A percentile compares a stretch with the other conserved stretches of the same genome.
phyloP scores from a whole-genome alignment of 2,329 filamentous ascomycete genomes.

The Hawksworthiomyces lignivorus region DNA sequence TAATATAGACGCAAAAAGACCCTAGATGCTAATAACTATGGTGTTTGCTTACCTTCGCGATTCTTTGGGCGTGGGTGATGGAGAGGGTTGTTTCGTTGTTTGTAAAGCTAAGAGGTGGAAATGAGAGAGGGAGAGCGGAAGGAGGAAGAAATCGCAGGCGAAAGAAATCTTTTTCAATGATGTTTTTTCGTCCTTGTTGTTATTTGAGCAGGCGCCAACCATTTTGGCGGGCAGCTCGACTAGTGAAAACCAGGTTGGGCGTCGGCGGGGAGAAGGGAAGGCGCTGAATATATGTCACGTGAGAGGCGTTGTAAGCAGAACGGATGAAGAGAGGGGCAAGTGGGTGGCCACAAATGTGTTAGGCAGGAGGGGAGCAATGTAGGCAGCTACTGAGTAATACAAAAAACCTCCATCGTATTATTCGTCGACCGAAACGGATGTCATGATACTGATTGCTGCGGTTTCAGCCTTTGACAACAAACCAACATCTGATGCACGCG shows the following conservation, averaged over 20 bases:
- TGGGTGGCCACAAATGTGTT: neutral
- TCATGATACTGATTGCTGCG: too few relatives aligned
- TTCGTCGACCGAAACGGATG: too few relatives aligned
- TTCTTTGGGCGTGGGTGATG: constrained; percentile 4
- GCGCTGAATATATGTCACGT: constrained; percentile 8
- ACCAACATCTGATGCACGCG: too few relatives aligned
- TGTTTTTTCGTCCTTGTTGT: constrained; percentile 12
- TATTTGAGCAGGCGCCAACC: constrained; percentile 12
- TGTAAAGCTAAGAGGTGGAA: constrained; percentile 4
- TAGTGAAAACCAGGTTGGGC: constrained; percentile 13
- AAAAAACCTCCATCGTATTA: too few relatives aligned
- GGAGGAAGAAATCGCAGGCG: constrained; percentile 4
- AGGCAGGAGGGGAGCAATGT: too few relatives aligned
- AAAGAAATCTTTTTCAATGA: constrained; percentile 16
- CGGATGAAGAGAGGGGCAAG: neutral
- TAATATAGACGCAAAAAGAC: neutral
- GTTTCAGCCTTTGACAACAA: too few relatives aligned
- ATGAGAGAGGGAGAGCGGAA: constrained; percentile 1
- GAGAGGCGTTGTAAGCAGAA: constrained; percentile 2
- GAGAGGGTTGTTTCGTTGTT: constrained; percentile 5
- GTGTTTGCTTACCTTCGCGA: constrained; percentile 12
- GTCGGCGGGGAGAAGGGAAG: constrained; percentile 9
- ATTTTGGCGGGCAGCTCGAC: constrained; percentile 7
- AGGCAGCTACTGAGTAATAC: too few relatives aligned
- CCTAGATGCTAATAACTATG: neutral